Percentiles rank a stretch among this genome's conserved stretches.
Conservation (phyloP, 495 filamentous ascomycete species). For the Bacidia rubella region DNA sequence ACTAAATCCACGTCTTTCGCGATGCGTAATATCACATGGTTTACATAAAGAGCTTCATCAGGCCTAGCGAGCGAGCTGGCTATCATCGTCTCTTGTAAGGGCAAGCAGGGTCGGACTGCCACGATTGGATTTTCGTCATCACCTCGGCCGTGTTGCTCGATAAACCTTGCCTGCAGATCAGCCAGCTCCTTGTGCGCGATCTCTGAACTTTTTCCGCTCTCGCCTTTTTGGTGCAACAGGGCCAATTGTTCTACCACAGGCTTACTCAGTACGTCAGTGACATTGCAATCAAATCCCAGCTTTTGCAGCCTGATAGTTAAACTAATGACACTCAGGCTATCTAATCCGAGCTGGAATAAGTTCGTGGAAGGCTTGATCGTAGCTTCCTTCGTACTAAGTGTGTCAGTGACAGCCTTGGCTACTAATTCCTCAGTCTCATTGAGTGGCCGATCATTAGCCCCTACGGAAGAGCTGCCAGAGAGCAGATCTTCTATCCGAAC, state of each 20-base stretch:
- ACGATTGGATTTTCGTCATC: constrained; percentile 17
- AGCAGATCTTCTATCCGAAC: not conserved
- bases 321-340: constrained; percentile 39
- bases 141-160: constrained; percentile 28
- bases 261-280: constrained; percentile 52
- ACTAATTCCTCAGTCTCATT: constrained; percentile 8
- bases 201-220: not conserved
- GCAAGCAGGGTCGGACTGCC: constrained; percentile 34
- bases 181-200: constrained; percentile 18
- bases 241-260: constrained; percentile 47
- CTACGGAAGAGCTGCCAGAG: not conserved
- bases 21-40: constrained; percentile 54
- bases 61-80: constrained; percentile 56
- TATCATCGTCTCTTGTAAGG: constrained; percentile 73
- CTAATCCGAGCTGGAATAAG: constrained; percentile 30
- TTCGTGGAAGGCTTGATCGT: constrained; percentile 41
- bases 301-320: constrained; percentile 51
- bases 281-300: constrained; percentile 40
- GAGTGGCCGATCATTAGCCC: not conserved
- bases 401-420: not conserved
- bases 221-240: constrained; percentile 3
- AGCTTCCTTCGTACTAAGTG: constrained; percentile 22
- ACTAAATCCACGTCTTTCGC: constrained; percentile 32
- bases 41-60: constrained; percentile 58
- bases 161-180: constrained; percentile 42